A percentile compares a stretch with the other conserved stretches of the same genome.
Evolutionary conservation across 176 grass and related monocot genomes (phyloP).

Genomic region (barley (Hordeum vulgare)): DNA sequence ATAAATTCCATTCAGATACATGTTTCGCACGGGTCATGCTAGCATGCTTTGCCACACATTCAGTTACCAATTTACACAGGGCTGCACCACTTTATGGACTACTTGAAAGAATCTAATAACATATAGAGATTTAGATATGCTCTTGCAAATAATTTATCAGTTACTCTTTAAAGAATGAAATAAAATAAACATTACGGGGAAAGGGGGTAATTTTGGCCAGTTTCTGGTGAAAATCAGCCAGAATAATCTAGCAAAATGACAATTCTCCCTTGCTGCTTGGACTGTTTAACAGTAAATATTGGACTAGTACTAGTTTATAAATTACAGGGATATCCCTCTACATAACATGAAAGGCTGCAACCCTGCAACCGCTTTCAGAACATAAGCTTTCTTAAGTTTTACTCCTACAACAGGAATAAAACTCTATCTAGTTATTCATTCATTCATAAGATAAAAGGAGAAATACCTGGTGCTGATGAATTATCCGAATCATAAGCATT

Average conservation of each 20-base stretch:
- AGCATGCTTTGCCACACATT: background rate
- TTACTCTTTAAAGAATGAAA: background rate
- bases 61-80: background rate
- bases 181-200: background rate
- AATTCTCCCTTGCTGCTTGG: background rate
- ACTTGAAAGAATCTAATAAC: background rate
- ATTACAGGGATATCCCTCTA: background rate
- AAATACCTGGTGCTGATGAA: slow-evolving; percentile 94
- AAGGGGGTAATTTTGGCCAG: background rate
- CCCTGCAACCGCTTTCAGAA: background rate
- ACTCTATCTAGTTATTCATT: slow-evolving; percentile 9
- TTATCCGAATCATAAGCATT: slow-evolving; percentile 99
- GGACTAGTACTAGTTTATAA: background rate
- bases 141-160: background rate
- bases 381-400: background rate
- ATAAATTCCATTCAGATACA: slow-evolving; percentile 21
- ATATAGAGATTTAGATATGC: background rate
- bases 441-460: slow-evolving; percentile 17
- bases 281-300: background rate
- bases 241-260: background rate
- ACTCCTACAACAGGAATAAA: slow-evolving; percentile 8
- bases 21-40: background rate
- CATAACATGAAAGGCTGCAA: background rate
- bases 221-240: background rate
- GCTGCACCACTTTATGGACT: background rate